These are phyloP conservation scores for Pachysandra terminalis DNA, from an alignment of 164 flowering plant species.

Conservation along the genomic window DNA sequence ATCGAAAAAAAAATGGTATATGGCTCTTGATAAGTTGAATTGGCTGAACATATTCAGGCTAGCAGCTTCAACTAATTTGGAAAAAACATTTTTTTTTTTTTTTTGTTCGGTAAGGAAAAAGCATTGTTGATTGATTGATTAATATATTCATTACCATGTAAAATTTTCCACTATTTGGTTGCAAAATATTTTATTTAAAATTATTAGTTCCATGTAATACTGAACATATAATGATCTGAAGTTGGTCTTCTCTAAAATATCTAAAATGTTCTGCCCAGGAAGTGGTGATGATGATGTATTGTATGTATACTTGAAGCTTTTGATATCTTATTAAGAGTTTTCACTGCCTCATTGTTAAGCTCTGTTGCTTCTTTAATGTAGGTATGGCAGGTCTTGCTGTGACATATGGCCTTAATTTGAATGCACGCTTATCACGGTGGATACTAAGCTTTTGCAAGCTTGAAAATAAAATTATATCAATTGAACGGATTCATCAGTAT, in stretches of 20 bases:
- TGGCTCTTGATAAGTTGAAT: no score
- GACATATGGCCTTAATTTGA: constrained; percentile 92
- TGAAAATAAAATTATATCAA: constrained; percentile 95
- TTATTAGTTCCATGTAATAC: not conserved
- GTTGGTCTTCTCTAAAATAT: not conserved
- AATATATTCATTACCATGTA: not conserved
- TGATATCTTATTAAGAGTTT: not conserved
- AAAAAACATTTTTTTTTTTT: no score
- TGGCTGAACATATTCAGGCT: no score
- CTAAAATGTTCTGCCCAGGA: not conserved
- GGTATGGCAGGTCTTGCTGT: constrained; percentile 99
- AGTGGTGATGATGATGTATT: not conserved
- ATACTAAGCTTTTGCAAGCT: constrained; percentile 98
- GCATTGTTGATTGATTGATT: not conserved
- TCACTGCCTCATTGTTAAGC: constrained; percentile 6
- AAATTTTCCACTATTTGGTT: not conserved
- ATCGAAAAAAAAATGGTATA: no score
- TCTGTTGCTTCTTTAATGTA: constrained; percentile 23
- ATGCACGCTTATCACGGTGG: constrained; percentile 94
- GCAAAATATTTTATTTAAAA: not conserved
- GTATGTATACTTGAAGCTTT: not conserved
- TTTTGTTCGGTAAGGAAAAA: no score
- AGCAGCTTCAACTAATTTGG: no score
- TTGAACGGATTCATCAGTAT: constrained; percentile 93
- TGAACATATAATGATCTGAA: not conserved